phyloP scores from a whole-genome alignment of 192 early-diverging fungal species.

The Allomyces macrogynus region DNA sequence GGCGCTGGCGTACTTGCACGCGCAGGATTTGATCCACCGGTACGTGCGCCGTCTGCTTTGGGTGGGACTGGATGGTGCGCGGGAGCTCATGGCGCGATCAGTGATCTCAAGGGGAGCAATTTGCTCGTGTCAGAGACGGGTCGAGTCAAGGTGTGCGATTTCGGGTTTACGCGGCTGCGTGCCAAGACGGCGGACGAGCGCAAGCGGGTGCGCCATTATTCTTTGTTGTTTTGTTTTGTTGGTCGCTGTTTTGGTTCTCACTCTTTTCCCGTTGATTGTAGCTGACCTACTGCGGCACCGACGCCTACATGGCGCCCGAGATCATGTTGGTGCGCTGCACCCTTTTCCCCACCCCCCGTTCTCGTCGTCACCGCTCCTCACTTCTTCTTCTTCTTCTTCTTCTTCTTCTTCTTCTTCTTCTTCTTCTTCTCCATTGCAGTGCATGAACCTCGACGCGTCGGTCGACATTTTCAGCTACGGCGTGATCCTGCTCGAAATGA shows the following conservation, averaged over 20 bases:
- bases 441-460: background rate
- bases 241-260: too few relatives aligned
- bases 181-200: constrained; percentile 2
- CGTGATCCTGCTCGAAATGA: background rate
- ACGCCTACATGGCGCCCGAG: background rate
- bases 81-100: too few relatives aligned
- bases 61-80: too few relatives aligned
- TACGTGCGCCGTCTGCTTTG: too few relatives aligned
- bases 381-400: too few relatives aligned
- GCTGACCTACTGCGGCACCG: background rate
- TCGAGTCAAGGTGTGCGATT: constrained; percentile 1
- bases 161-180: constrained; percentile 1
- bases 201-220: constrained; percentile 1
- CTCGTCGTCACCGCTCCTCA: too few relatives aligned
- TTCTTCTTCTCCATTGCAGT: too few relatives aligned
- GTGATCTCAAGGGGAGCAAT: constrained; percentile 3
- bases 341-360: too few relatives aligned
- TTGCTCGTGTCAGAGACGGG: constrained; percentile 1
- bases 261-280: too few relatives aligned
- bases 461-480: background rate
- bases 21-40: constrained; percentile 3
- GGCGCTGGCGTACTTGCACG: constrained; percentile 2
- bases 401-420: too few relatives aligned
- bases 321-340: background rate
- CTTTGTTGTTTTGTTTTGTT: too few relatives aligned